Evolutionary conservation across 371 early-diverging fungal genomes (phyloP), one percentile per base, ranked within the genome.

Genomic region (Apophysomyces sp.): DNA sequence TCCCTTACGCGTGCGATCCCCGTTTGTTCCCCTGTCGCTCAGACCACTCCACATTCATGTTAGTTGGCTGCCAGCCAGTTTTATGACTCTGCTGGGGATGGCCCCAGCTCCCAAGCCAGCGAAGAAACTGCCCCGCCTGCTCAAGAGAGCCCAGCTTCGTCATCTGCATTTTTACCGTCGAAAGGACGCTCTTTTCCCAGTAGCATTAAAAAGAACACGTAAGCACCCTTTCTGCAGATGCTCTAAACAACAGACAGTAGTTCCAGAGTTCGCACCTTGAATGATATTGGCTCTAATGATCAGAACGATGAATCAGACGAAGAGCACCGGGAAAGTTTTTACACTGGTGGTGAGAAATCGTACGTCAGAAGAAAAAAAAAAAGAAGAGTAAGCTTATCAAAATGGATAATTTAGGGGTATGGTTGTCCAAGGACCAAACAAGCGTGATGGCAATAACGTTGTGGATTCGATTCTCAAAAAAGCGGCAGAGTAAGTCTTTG

Each of bases 261-360:
- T 51, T 70, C 72, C 24, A 83, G 84, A 41, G 80, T 90, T 16
- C 88, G 88, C 21, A 89, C 89, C 11, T 72, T 92, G 49, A 81
- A 80, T 11, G 86, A 87, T 63, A 55, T 89, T 69, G 49, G 63
- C 57, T 55, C 64, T 28, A 71, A 60, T 15, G 71, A 76, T 28
- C 67, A 75, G 24, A 71, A 78, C 15, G 81, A 84, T n/a, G 82
- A 78, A 2, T 82, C 84, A 5, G 81, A 84, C 12, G 86, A 84
- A 16, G 79, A 92, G 18, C 89, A 88, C 26, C 78, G 67, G 30
- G 85, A 94, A 67, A 89, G 89, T 62, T 86, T 83, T 31, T 94
- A 88, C 77, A 89, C 94, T 18, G 95, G 95, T 12, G 95, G 95
- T 28, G 95, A 94, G 70, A 90, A 90, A 76, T 90, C 91, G 88